These are phyloP conservation scores for Akanthomyces lecanii DNA, from an alignment of 2,329 filamentous ascomycete species.

Conservation along the genomic window DNA sequence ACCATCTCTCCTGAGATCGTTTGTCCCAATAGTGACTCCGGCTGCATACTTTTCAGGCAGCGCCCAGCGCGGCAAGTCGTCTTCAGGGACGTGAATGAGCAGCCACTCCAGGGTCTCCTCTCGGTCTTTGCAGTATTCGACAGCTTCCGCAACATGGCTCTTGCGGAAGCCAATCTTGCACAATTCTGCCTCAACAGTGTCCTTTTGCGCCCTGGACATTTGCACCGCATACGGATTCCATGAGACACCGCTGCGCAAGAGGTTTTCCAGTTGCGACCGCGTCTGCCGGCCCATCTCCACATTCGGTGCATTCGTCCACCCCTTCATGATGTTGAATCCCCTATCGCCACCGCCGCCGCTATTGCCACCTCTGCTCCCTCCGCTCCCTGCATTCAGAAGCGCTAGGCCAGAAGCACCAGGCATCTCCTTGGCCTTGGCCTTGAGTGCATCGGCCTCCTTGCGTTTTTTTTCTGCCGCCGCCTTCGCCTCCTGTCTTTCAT, in stretches of 20 bases:
- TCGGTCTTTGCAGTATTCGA: slow-evolving; percentile 79
- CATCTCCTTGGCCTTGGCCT: slow-evolving; percentile 64
- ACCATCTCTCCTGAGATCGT: slow-evolving; percentile 74
- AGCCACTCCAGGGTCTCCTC: slow-evolving; percentile 96
- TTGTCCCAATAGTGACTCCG: slow-evolving; percentile 79
- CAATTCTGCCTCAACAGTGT: slow-evolving; percentile 66
- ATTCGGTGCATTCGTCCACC: slow-evolving; percentile 81
- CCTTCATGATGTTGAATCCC: slow-evolving; percentile 52
- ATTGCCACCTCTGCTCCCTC: background rate
- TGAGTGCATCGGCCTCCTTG: slow-evolving; percentile 62
- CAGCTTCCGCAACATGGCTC: slow-evolving; percentile 85
- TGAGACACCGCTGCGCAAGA: slow-evolving; percentile 71
- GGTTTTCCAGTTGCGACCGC: slow-evolving; percentile 70
- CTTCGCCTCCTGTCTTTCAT: slow-evolving; percentile 75
- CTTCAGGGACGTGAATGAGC: slow-evolving; percentile 92
- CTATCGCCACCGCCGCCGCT: slow-evolving; percentile 22
- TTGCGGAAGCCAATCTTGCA: slow-evolving; percentile 77
- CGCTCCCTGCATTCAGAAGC: slow-evolving; percentile 41
- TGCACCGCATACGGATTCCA: slow-evolving; percentile 81
- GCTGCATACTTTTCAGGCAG: slow-evolving; percentile 88
- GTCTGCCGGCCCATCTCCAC: slow-evolving; percentile 88
- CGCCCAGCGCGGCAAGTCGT: slow-evolving; percentile 90
- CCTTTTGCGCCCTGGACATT: slow-evolving; percentile 55
- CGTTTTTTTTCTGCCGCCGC: slow-evolving; percentile 74
- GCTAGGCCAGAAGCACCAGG: slow-evolving; percentile 54